Evolutionary conservation across 495 filamentous ascomycete genomes (phyloP).

Genomic region (Penicillium soppii): DNA sequence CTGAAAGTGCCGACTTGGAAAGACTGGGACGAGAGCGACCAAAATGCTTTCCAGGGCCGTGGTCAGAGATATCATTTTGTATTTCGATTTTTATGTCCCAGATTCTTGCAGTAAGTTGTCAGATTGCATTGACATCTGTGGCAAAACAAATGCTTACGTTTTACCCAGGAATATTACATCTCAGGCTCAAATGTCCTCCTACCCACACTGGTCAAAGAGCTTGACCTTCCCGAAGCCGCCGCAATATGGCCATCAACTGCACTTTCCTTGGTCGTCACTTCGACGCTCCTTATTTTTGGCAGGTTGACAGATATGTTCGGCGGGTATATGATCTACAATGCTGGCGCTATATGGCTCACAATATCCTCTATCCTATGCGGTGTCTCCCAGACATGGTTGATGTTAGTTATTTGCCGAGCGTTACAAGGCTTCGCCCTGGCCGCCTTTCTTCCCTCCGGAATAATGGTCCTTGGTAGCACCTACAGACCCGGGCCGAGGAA

Average conservation of each 20-base stretch:
- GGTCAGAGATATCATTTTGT: constrained; percentile 68
- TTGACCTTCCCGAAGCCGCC: constrained; percentile 62
- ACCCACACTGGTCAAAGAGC: constrained; percentile 60
- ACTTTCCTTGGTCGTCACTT: constrained; percentile 70
- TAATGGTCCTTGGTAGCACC: constrained; percentile 76
- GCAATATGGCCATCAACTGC: constrained; percentile 80
- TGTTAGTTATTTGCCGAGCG: constrained; percentile 75
- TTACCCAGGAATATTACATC: constrained; percentile 71
- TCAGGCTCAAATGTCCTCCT: constrained; percentile 84
- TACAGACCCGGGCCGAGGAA: constrained; percentile 85
- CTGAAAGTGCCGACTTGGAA: constrained; percentile 45
- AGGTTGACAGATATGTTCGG: constrained; percentile 77
- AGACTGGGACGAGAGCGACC: constrained; percentile 71
- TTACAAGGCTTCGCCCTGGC: constrained; percentile 78
- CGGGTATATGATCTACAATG: constrained; percentile 67
- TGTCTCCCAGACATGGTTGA: constrained; percentile 65
- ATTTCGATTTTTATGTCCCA: constrained; percentile 73
- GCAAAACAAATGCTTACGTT: neutral
- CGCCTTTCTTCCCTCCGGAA: constrained; percentile 72
- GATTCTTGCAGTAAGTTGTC: constrained; percentile 57
- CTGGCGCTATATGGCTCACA: constrained; percentile 68
- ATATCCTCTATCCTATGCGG: constrained; percentile 73
- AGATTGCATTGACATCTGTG: neutral
- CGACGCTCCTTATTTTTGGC: constrained; percentile 75
- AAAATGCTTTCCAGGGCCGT: constrained; percentile 56